Conservation (phyloP, 495 filamentous ascomycete genomes). For the Penicillium samsonianum region DNA sequence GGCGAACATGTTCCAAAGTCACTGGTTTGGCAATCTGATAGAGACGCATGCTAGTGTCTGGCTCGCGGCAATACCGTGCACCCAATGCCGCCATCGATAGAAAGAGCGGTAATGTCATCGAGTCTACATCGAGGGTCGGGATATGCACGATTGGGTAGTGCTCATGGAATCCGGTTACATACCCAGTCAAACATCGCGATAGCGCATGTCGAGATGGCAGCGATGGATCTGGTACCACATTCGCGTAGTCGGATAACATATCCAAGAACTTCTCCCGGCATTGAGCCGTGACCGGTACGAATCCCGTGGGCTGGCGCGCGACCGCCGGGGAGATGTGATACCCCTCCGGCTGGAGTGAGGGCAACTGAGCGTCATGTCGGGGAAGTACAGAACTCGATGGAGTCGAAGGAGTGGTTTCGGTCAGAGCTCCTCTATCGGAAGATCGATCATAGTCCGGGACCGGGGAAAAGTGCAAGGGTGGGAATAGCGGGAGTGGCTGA, state of each 20-base stretch:
- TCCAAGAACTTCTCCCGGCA: slow-evolving; percentile 37
- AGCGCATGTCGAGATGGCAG: slow-evolving; percentile 60
- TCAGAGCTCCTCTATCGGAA: slow-evolving; percentile 18
- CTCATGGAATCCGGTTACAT: slow-evolving; percentile 66
- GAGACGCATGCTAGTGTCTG: slow-evolving; percentile 48
- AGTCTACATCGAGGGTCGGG: slow-evolving; percentile 57
- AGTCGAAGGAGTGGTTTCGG: slow-evolving; percentile 24
- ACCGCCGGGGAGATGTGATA: slow-evolving; percentile 33
- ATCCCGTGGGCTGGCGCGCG: slow-evolving; percentile 33
- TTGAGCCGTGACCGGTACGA: slow-evolving; percentile 39
- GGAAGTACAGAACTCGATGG: slow-evolving; percentile 41
- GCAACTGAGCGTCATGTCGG: slow-evolving; percentile 42
- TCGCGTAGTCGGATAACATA: slow-evolving; percentile 29
- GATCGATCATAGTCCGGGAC: slow-evolving; percentile 34
- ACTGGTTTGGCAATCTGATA: slow-evolving; percentile 46
- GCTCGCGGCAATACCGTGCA: slow-evolving; percentile 60
- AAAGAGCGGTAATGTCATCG: slow-evolving; percentile 58
- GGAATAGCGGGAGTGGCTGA: slow-evolving; percentile 43
- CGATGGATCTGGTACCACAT: slow-evolving; percentile 40
- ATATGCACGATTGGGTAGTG: slow-evolving; percentile 70
- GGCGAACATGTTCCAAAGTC: slow-evolving; percentile 41
- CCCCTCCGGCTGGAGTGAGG: slow-evolving; percentile 41
- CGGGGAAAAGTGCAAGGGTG: slow-evolving; percentile 35
- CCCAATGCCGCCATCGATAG: slow-evolving; percentile 66
- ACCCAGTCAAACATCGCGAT: slow-evolving; percentile 66